phyloP scores from a whole-genome alignment of 768 basidiomycete genomes.

The Trametes gibbosa region DNA sequence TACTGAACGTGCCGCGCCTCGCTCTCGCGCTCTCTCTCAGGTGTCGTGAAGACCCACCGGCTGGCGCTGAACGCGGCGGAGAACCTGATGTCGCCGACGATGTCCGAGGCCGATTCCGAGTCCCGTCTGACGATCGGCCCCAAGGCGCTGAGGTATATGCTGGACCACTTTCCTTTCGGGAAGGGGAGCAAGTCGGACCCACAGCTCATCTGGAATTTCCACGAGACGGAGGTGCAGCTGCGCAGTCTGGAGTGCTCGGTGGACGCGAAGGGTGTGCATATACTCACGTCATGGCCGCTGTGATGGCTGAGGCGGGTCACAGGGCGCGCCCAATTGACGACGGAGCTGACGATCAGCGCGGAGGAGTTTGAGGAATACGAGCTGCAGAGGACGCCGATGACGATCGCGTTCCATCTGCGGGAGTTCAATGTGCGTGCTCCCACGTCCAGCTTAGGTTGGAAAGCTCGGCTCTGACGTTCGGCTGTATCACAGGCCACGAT shows the following conservation, averaged over 20 bases:
- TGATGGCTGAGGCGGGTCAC: not conserved
- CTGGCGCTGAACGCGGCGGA: slow-evolving; percentile 58
- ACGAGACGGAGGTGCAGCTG: slow-evolving; percentile 61
- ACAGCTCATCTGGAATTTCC: slow-evolving; percentile 80
- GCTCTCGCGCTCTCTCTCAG: slow-evolving; percentile 39
- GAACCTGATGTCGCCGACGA: slow-evolving; percentile 61
- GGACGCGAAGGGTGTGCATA: slow-evolving; percentile 55
- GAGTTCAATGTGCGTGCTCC: slow-evolving; percentile 80
- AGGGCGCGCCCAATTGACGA: slow-evolving; percentile 66
- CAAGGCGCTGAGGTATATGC: slow-evolving; percentile 67
- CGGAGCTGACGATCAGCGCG: slow-evolving; percentile 71
- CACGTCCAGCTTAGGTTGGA: too few species aligned
- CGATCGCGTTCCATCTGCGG: slow-evolving; percentile 75
- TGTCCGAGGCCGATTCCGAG: slow-evolving; percentile 55
- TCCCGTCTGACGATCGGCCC: slow-evolving; percentile 73
- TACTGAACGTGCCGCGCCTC: slow-evolving; percentile 4
- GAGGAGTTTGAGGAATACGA: slow-evolving; percentile 83
- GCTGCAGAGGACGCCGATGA: slow-evolving; percentile 57
- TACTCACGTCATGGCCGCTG: not conserved
- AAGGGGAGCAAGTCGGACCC: slow-evolving; percentile 68
- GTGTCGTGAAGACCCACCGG: slow-evolving; percentile 80
- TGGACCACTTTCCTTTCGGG: slow-evolving; percentile 75
- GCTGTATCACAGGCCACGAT: slow-evolving; percentile 70
- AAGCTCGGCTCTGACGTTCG: too few species aligned
- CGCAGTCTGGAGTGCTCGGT: slow-evolving; percentile 65